A percentile compares a stretch with the other conserved stretches of the same genome.
These are phyloP conservation scores for Medicago lupulina DNA, from an alignment of 306 rosid genomes.

Conservation along the genomic window DNA sequence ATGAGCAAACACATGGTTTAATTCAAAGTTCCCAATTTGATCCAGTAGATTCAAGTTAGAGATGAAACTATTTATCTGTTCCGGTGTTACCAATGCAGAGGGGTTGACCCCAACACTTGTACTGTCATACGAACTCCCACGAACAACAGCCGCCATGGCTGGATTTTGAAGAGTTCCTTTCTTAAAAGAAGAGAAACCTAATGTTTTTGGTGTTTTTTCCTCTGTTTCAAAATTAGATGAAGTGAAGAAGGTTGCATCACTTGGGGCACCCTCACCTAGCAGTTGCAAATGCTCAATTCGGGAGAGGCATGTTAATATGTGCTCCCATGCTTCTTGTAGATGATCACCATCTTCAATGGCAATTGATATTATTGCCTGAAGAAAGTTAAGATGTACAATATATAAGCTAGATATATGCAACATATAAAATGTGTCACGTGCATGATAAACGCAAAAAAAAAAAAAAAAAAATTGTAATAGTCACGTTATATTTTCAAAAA, in stretches of 20 bases:
- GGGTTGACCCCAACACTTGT: constrained; percentile 73
- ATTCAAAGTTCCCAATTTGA: constrained; percentile 94
- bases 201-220: constrained; percentile 66
- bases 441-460: constrained; percentile 11
- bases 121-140: constrained; percentile 98
- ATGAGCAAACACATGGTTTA: constrained; percentile 98
- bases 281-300: constrained; percentile 96
- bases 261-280: constrained; percentile 97
- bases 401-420: constrained; percentile 37
- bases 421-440: constrained; percentile 37
- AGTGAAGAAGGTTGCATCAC: constrained; percentile 87
- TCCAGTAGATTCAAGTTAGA: constrained; percentile 92
- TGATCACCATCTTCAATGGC: constrained; percentile 97
- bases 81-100: constrained; percentile 87
- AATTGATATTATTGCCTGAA: constrained; percentile 87
- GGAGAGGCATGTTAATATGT: constrained; percentile 94
- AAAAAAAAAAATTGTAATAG: neutral
- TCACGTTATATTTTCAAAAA: constrained; percentile 32
- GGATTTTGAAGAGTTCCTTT: constrained; percentile 91
- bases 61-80: constrained; percentile 85
- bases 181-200: constrained; percentile 77
- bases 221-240: constrained; percentile 72
- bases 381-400: constrained; percentile 38
- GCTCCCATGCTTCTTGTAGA: constrained; percentile 98
- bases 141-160: constrained; percentile 95